phyloP scores from a whole-genome alignment of 768 basidiomycete genomes.

The Galerina sulciceps region DNA sequence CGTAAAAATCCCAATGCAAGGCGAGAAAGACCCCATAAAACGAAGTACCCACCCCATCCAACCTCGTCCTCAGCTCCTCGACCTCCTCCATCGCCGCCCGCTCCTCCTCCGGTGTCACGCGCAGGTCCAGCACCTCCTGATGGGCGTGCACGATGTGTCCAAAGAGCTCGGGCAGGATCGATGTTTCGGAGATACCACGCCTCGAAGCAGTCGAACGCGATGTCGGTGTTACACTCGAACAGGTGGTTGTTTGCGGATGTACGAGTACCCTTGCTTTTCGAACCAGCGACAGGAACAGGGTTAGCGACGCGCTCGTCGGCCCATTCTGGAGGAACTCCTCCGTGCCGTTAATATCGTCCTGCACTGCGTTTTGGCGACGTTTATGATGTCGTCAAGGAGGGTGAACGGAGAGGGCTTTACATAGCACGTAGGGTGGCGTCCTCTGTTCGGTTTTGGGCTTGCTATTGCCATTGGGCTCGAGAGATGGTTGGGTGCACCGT shows the following conservation, averaged over 20 bases:
- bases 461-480: no score
- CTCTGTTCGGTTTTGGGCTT: no score
- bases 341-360: slow-evolving; percentile 78
- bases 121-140: slow-evolving; percentile 74
- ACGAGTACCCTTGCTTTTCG: no score
- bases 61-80: slow-evolving; percentile 63
- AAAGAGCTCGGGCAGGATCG: slow-evolving; percentile 58
- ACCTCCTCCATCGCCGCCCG: slow-evolving; percentile 69
- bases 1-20: no score
- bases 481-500: no score
- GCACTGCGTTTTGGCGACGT: slow-evolving; percentile 82
- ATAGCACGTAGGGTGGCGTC: slow-evolving; percentile 48
- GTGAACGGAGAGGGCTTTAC: slow-evolving; percentile 83
- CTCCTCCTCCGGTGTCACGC: slow-evolving; percentile 58
- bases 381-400: slow-evolving; percentile 87
- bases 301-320: slow-evolving; percentile 59
- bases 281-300: slow-evolving; percentile 66
- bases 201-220: slow-evolving; percentile 92
- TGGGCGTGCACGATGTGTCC: slow-evolving; percentile 72
- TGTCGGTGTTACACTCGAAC: slow-evolving; percentile 85
- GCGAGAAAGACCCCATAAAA: no score
- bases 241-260: no score
- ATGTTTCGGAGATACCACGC: slow-evolving; percentile 90
- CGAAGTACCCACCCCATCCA: slow-evolving; percentile 65
- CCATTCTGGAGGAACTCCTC: slow-evolving; percentile 78